Conservation (phyloP, 768 basidiomycete genomes). For the Pleurotus djamor region DNA sequence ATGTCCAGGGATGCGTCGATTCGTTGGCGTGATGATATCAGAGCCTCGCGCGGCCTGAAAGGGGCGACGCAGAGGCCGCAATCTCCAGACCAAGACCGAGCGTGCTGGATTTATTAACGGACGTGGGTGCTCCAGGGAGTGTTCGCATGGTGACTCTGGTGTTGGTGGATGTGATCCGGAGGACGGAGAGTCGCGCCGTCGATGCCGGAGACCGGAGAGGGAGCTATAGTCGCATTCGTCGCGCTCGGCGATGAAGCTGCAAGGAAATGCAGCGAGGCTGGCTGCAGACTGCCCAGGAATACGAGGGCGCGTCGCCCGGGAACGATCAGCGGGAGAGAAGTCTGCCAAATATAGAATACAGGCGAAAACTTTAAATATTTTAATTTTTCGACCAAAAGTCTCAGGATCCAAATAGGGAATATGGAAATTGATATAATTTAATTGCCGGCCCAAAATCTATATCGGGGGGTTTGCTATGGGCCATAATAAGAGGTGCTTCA, state of each 20-base stretch:
- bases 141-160: neutral
- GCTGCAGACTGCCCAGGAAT: neutral
- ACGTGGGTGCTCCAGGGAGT: neutral
- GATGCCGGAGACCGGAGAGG: neutral
- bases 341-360: neutral
- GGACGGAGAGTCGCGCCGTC: neutral
- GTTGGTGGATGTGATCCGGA: neutral
- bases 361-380: neutral
- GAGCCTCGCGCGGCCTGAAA: neutral
- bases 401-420: neutral
- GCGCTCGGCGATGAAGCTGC: neutral
- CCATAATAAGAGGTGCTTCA: too few species aligned
- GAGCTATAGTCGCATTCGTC: too few species aligned
- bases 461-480: too few species aligned
- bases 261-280: neutral
- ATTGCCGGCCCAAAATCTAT: too few species aligned
- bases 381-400: neutral
- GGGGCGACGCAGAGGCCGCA: neutral
- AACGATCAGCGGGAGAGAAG: neutral
- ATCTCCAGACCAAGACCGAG: conserved; percentile 4
- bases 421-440: too few species aligned
- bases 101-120: neutral
- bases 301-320: neutral
- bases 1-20: neutral
- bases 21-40: neutral